Base-by-base conservation (phyloP, 1,139 yeast genomes). In the Petasospora rhodanensis region DNA sequence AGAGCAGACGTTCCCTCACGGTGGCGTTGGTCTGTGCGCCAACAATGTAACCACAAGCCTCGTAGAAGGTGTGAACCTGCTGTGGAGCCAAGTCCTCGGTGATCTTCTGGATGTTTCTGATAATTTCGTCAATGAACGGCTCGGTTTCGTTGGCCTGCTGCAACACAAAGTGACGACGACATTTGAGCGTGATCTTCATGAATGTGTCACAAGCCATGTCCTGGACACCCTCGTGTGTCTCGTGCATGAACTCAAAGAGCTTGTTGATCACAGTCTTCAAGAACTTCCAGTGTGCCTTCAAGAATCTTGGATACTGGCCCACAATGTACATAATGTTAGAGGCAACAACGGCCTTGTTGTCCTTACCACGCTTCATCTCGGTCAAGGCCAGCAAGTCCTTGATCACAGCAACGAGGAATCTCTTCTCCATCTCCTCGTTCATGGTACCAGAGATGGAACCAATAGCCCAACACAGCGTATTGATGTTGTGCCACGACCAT, bases 191-290 rank as follows among this genome's bases (percentile, higher is more conserved):
- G 58, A 91, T 91, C 60, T 91, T 93, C 54, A 89, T 89, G 58
- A 91, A 91, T 1, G 99, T 91, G 61, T 91, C 98, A 68, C 98
- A 91, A 8, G 99, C 98, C 98, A 91, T 91, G 62, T 91, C 98
- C 66, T 91, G 98, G 43, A 91, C 98, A 64, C 97, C 98, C 61
- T 89, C 99, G 59, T 91, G 98, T 18, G 96, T 87, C 68, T 91
- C 99, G 64, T 91, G 98, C 99, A 91, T 91, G 54, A 91, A 91
- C 61, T 93, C 98, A 62, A 91, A 91, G 51, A 91, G 71, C 61
- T 91, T 91, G 63, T 86, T 82, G 42, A 91, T 91, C 29, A 91
- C 99, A 0, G 98, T 91, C 60, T 89, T 89, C 56, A 93, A 68
- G 54, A 91, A 93, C 60, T 85, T 85, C 98, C 98, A 91, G 60